Conservation (phyloP, 495 filamentous ascomycete species). For the Aspergillus biplanus region DNA sequence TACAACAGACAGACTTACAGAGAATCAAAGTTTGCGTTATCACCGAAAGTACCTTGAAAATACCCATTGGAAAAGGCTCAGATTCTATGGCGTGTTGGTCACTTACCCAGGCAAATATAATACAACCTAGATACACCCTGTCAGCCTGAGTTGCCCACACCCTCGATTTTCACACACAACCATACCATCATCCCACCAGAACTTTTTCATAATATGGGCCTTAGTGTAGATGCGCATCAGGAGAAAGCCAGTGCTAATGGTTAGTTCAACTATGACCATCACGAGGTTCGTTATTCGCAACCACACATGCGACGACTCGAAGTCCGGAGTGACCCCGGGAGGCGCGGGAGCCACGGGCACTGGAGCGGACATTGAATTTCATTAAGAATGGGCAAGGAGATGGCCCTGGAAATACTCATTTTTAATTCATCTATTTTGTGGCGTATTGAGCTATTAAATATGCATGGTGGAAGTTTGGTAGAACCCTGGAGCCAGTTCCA, state of each 20-base stretch:
- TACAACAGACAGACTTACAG: slow-evolving; percentile 20
- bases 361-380: no score
- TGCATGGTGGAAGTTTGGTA: no score
- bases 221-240: slow-evolving; percentile 26
- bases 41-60: slow-evolving; percentile 26
- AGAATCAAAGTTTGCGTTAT: slow-evolving; percentile 24
- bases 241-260: slow-evolving; percentile 1
- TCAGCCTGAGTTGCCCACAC: neutral
- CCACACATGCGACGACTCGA: no score
- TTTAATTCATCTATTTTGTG: no score
- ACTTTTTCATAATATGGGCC: slow-evolving; percentile 20
- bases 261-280: neutral
- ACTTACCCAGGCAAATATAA: slow-evolving; percentile 30
- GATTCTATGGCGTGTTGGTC: neutral
- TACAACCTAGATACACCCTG: slow-evolving; percentile 18
- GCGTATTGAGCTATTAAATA: no score
- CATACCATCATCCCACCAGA: slow-evolving; percentile 34
- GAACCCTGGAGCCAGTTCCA: no score
- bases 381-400: no score
- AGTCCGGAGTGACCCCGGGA: no score
- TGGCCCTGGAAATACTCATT: no score
- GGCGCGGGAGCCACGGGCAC: no score
- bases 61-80: neutral
- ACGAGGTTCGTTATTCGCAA: neutral
- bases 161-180: neutral